A percentile compares a stretch with the other conserved stretches of the same genome.
Conservation (phyloP, 495 filamentous ascomycete species). For the Aspergillus leporis region DNA sequence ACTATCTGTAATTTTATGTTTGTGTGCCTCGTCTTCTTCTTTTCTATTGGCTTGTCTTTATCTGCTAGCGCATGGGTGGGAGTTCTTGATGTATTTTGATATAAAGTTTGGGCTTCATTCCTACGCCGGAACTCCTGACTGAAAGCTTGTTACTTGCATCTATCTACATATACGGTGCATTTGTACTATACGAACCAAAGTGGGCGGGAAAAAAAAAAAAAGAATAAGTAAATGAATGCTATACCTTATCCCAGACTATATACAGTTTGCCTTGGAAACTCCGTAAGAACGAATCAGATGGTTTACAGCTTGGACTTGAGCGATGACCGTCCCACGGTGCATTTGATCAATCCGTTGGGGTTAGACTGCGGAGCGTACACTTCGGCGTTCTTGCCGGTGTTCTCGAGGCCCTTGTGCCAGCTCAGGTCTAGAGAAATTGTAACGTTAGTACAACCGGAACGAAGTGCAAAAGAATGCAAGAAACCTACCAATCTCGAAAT, state of each 20-base stretch:
- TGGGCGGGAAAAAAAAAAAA: constrained; percentile 7
- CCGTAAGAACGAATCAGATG: constrained; percentile 11
- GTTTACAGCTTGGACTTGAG: constrained; percentile 44
- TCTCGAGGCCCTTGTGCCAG: constrained; percentile 97
- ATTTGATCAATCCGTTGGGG: constrained; percentile 95
- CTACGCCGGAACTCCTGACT: background rate
- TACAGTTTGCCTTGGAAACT: constrained; percentile 23
- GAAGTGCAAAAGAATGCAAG: background rate
- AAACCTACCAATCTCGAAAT: constrained; percentile 86
- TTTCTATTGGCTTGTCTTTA: constrained; percentile 32
- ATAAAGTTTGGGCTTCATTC: constrained; percentile 18
- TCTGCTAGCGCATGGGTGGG: constrained; percentile 52
- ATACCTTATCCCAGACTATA: constrained; percentile 25
- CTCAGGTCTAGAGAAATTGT: constrained; percentile 65
- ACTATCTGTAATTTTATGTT: constrained; percentile 14
- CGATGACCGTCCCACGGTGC: constrained; percentile 72
- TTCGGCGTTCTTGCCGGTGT: constrained; percentile 94
- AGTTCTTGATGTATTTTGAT: constrained; percentile 38
- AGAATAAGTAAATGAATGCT: constrained; percentile 10
- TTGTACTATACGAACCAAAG: constrained; percentile 6
- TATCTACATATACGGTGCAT: constrained; percentile 7
- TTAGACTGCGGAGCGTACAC: constrained; percentile 91
- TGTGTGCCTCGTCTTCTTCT: constrained; percentile 36
- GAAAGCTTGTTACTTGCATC: constrained; percentile 3
- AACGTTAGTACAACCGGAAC: background rate